Conservation (phyloP, 768 basidiomycete species). For the Boletus huronensis region DNA sequence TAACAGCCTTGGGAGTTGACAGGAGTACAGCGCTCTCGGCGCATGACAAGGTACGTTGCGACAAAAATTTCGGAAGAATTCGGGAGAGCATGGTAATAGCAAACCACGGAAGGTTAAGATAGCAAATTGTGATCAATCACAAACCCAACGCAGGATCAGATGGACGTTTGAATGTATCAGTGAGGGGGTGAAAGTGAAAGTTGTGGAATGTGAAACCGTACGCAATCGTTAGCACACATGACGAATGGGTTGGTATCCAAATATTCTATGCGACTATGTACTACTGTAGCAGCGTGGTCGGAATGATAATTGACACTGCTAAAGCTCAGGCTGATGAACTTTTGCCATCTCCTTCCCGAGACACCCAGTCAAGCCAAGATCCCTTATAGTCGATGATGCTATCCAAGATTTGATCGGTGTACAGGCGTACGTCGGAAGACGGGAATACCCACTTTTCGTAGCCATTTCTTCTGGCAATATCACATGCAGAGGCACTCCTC, state of each 20-base stretch:
- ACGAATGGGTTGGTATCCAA: not conserved
- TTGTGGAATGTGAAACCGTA: not conserved
- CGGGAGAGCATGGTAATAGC: conserved; percentile 18
- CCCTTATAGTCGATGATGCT: conserved; percentile 78
- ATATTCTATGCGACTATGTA: not conserved
- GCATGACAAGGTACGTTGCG: conserved; percentile 5
- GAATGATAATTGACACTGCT: not conserved
- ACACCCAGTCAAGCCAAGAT: conserved; percentile 85
- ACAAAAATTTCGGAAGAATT: conserved; percentile 13
- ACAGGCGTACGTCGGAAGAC: not conserved
- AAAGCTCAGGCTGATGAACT: conserved; percentile 4
- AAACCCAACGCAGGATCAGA: not conserved
- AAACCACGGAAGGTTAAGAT: not conserved
- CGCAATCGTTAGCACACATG: not conserved
- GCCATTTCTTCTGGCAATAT: conserved; percentile 78
- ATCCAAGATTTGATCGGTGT: not conserved
- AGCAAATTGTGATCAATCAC: not conserved
- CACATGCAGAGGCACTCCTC: conserved; percentile 76
- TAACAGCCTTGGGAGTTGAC: conserved; percentile 5
- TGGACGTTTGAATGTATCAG: not conserved
- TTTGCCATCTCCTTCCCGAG: conserved; percentile 46
- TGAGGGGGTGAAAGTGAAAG: not conserved
- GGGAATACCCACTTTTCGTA: conserved; percentile 62
- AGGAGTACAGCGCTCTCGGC: not conserved
- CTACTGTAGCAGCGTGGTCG: not conserved